These are phyloP conservation scores for Corymbia calophylla DNA, from an alignment of 441 rosid genomes.

Conservation along the genomic window DNA sequence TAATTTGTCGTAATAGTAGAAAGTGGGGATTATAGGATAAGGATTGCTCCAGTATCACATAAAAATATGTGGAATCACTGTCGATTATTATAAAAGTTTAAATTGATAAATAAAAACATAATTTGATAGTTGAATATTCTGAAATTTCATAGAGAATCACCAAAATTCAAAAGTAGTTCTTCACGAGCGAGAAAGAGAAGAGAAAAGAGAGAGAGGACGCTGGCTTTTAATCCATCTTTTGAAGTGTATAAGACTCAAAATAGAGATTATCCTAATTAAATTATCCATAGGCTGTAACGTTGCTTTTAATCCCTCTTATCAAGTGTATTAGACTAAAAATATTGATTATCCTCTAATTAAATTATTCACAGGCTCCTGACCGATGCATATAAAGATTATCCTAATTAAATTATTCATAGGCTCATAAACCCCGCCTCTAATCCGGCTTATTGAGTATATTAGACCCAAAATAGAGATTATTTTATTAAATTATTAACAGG, in stretches of 20 bases:
- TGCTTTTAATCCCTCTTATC: neutral
- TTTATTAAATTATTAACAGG: neutral
- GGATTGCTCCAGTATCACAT: neutral
- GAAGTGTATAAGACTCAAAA: neutral
- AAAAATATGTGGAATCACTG: neutral
- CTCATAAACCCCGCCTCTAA: neutral
- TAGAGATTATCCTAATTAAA: neutral
- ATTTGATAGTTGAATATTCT: neutral
- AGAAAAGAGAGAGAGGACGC: fast-evolving
- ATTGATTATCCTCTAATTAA: neutral
- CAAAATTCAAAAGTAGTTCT: neutral
- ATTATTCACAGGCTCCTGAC: neutral
- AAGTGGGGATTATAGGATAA: neutral
- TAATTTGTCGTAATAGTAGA: neutral
- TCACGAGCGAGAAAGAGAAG: neutral
- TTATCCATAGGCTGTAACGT: neutral
- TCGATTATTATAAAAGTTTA: too few species aligned
- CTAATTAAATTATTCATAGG: neutral
- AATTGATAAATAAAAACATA: neutral
- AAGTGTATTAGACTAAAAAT: neutral
- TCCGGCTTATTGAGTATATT: neutral
- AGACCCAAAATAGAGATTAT: neutral
- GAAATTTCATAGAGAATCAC: neutral
- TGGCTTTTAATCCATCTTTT: neutral
- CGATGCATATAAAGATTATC: neutral